These are phyloP conservation scores for Oryza rufipogon DNA, from an alignment of 176 grass and related monocot species.

Conservation along the genomic window DNA sequence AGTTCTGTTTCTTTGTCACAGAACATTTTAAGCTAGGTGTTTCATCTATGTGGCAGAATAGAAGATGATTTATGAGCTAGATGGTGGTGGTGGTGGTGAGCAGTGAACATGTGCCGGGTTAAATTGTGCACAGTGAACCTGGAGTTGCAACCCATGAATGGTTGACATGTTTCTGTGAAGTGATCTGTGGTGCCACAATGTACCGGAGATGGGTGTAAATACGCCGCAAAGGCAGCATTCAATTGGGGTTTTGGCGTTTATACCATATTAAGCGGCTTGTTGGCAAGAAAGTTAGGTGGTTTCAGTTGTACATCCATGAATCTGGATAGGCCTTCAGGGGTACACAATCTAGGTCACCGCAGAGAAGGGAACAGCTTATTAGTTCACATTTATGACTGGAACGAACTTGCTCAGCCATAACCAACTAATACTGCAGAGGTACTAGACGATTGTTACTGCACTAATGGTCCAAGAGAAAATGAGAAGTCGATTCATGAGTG, in stretches of 20 bases:
- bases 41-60: neutral
- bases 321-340: slow-evolving; percentile 35
- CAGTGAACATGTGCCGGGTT: slow-evolving; percentile 38
- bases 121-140: slow-evolving; percentile 42
- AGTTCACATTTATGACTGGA: slow-evolving; percentile 29
- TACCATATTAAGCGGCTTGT: slow-evolving; percentile 34
- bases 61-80: neutral
- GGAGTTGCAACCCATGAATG: slow-evolving; percentile 29
- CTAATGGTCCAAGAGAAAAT: slow-evolving; percentile 25
- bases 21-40: slow-evolving; percentile 28
- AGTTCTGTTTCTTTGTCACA: neutral
- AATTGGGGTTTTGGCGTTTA: slow-evolving; percentile 37
- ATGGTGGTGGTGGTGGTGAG: slow-evolving; percentile 7
- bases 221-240: slow-evolving; percentile 24
- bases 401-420: slow-evolving; percentile 35
- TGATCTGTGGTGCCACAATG: slow-evolving; percentile 24
- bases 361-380: slow-evolving; percentile 6
- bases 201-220: slow-evolving; percentile 17
- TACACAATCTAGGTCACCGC: slow-evolving; percentile 24
- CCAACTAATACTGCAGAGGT: slow-evolving; percentile 12
- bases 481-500: slow-evolving; percentile 7
- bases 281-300: slow-evolving; percentile 41
- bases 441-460: slow-evolving; percentile 18
- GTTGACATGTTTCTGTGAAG: slow-evolving; percentile 30
- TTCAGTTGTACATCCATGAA: slow-evolving; percentile 38